phyloP scores from a whole-genome alignment of 23 red algal species.

The Cyanidiococcus yangmingshanensis region DNA sequence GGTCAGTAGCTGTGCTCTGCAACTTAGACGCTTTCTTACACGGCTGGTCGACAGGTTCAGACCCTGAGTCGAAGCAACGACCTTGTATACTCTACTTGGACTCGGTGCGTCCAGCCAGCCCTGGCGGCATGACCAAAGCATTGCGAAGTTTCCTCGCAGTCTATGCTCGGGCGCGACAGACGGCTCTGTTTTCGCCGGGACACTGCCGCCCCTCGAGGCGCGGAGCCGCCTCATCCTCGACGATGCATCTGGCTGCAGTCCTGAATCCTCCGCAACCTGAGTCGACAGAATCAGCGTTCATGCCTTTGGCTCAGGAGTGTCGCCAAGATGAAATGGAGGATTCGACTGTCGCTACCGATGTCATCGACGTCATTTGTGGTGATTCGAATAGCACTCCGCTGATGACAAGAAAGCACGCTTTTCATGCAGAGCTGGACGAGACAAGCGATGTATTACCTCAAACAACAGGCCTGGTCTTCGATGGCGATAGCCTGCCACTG shows the following conservation, averaged over 20 bases:
- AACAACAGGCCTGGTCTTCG: background rate
- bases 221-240: background rate
- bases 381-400: background rate
- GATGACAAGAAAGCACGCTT: background rate
- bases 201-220: background rate
- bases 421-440: background rate
- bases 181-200: background rate
- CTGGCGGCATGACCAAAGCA: slow-evolving; percentile 15
- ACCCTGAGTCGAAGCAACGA: background rate
- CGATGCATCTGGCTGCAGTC: background rate
- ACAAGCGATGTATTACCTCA: background rate
- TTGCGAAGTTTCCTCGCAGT: background rate
- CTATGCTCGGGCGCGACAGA: background rate
- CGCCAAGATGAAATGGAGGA: background rate
- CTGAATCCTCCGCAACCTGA: background rate
- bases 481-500: background rate
- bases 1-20: slow-evolving; percentile 12
- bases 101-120: slow-evolving; percentile 6
- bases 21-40: background rate
- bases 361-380: background rate
- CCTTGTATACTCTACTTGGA: slow-evolving; percentile 16
- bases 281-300: background rate
- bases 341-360: background rate
- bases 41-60: background rate
- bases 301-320: background rate